Conservation (phyloP, 164 flowering plant species). For the Akebia trifoliata region DNA sequence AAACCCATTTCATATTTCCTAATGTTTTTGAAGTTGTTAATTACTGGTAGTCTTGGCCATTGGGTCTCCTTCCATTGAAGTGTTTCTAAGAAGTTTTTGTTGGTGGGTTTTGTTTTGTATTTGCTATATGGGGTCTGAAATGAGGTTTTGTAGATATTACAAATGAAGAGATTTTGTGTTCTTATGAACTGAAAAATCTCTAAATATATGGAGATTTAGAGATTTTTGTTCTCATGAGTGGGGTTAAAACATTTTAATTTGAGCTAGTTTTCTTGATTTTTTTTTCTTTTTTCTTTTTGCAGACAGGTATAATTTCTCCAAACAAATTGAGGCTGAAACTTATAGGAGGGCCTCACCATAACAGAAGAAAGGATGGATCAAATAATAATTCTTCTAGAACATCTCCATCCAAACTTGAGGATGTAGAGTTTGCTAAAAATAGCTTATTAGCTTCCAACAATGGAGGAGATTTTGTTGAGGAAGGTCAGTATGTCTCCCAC, state of each 20-base stretch:
- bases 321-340: conserved; percentile 91
- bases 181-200: not conserved
- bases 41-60: not conserved
- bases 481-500: conserved; percentile 28
- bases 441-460: conserved; percentile 47
- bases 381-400: conserved; percentile 71
- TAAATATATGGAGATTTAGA: not conserved
- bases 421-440: conserved; percentile 57
- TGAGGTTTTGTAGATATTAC: too few species aligned
- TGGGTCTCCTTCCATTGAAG: not conserved
- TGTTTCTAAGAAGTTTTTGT: not conserved
- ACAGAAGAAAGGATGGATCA: conserved; percentile 61
- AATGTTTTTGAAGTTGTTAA: not conserved
- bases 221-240: not conserved
- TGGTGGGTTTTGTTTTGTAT: not conserved
- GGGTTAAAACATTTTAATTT: not conserved
- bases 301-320: conserved; percentile 87
- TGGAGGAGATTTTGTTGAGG: conserved; percentile 39
- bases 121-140: too few species aligned
- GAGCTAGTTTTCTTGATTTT: not conserved
- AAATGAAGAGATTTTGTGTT: not conserved
- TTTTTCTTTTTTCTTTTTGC: conserved; percentile 15
- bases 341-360: conserved; percentile 57
- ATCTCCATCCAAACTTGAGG: conserved; percentile 74
- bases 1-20: conserved; percentile 8